Evolutionary conservation across 768 basidiomycete genomes (phyloP), one percentile per base, ranked within the genome.

Genomic region (Hygrocybe coccinea): DNA sequence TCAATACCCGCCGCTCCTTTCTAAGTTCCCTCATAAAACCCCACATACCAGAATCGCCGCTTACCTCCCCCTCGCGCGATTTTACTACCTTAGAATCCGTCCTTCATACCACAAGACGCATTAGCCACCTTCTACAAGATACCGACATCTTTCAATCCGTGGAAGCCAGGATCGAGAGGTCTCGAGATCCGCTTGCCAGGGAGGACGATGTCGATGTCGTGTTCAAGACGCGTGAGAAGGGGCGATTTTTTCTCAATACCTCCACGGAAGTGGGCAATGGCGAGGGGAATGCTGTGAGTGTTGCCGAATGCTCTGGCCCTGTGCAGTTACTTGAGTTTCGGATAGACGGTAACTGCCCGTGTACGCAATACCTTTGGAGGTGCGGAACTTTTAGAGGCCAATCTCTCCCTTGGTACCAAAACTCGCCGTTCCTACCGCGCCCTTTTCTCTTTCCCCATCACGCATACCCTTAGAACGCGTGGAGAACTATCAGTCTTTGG

Each of bases 221-320:
- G 1, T 84, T 95, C 69, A 79, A 81, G 56, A 79, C 91, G 2
- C 76, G 79, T 38, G 95, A 97, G 69, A 81, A 80, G 54, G 83
- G 90, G 5, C 75, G 90, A 36, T 82, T 86, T 61, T 91, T 79
- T 61, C 63, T 95, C 6, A 90, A 88, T 59, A 90, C 86, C 2
- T 80, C 89, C 4, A 97, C 95, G 2, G 94, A 97, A 64, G 75
- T 97, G 5, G 95, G 97, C 3, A 93, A 95, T 57, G 87, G 86
- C 49, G 97, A 97, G 69, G 95, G 91, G 10, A 93, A 75, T 54
- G 93, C 92, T n/a, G 94, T 93, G 65, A 66, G 91, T 80, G n/a
- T n/a, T n/a, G n/a, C n/a, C n/a, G n/a, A n/a, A n/a, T n/a, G n/a
- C n/a, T n/a, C 22, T 5, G 46, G 22, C n/a, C 39, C 41, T 56